Base-by-base conservation (phyloP, 306 rosid genomes). In the Sphenostylis stenocarpa region DNA sequence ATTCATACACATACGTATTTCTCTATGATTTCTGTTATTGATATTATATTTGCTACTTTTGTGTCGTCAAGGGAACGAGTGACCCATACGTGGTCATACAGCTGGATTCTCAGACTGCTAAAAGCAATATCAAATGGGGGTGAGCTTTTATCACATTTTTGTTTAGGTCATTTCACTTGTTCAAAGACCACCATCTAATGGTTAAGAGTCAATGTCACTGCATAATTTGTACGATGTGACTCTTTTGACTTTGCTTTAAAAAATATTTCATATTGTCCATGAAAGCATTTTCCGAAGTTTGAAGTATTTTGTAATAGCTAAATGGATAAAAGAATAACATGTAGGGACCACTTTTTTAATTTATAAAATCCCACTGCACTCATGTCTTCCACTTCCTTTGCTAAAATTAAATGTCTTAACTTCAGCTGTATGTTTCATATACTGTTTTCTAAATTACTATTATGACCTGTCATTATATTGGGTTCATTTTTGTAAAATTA, bases 71-170 rank as follows among this genome's bases (percentile, higher is more conserved):
- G 98, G 98, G 98, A 80, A 92, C 97, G 52, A 94, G 98, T 75
- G 97, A 94, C 87, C 97, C 98, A 1, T 94, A 94, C 84, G 91
- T 91, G 70, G 83, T 92, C 77, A 77, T 94, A 80, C 88, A 89
- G 81, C 62, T 94, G 85, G 95, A 89, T 84, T 93, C 93, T 78
- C 98, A 92, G 78, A 86, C 82, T 74, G 90, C 68, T 60, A 94
- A 92, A 85, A 94, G 97, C 87, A 88, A 83, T 62, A 65, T 81
- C 72, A 94, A 90, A 80, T 94, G 97, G 98, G 98, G 98, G 98
- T 94, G 80, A 86, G 90, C 33, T 56, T 76, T 78, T 64, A 28
- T 72, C 33, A 39, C 16, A 21, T 31, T 82, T 48, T 65, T 14
- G 15, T 69, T 72, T 6, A 24, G 13, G 12, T 55, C 70, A 77